These are phyloP conservation scores for Fusarium caatingaense DNA, from an alignment of 2,329 filamentous ascomycete species.

Conservation along the genomic window DNA sequence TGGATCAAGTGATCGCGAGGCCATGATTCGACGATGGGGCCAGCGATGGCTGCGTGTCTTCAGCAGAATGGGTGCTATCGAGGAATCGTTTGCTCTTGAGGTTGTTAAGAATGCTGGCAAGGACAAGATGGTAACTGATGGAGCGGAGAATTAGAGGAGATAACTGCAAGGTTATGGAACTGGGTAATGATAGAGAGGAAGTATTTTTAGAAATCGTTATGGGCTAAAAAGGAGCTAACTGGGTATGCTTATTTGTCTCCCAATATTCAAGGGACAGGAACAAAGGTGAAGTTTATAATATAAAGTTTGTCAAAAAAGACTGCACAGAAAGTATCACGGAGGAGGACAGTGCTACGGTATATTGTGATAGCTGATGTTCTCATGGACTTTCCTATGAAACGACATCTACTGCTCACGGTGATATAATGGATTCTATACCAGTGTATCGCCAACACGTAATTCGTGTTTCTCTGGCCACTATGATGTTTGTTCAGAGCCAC, in stretches of 20 bases:
- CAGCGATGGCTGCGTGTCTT: conserved; percentile 89
- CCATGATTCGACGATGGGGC: conserved; percentile 82
- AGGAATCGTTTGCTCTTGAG: conserved; percentile 73
- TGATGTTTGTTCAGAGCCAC: not conserved
- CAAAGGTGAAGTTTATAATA: not conserved
- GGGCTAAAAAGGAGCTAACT: conserved; percentile 21
- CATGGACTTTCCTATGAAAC: no score
- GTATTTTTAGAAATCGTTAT: conserved; percentile 26
- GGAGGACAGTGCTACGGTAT: not conserved
- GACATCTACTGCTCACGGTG: not conserved
- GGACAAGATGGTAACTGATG: conserved; percentile 37
- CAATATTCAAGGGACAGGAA: not conserved
- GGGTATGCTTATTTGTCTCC: not conserved
- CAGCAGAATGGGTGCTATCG: conserved; percentile 81
- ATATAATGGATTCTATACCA: not conserved
- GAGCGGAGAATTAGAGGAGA: conserved; percentile 35
- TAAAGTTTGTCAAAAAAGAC: not conserved
- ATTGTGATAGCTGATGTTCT: not conserved
- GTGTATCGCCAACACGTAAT: not conserved
- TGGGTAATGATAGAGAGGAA: not conserved
- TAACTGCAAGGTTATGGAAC: conserved; percentile 29
- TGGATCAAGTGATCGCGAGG: conserved; percentile 67
- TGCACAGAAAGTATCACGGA: not conserved
- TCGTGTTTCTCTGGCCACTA: not conserved
- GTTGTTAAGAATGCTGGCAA: conserved; percentile 42